These are phyloP conservation scores for Candida tallmaniae DNA, from an alignment of 805 yeast species.

Conservation along the genomic window DNA sequence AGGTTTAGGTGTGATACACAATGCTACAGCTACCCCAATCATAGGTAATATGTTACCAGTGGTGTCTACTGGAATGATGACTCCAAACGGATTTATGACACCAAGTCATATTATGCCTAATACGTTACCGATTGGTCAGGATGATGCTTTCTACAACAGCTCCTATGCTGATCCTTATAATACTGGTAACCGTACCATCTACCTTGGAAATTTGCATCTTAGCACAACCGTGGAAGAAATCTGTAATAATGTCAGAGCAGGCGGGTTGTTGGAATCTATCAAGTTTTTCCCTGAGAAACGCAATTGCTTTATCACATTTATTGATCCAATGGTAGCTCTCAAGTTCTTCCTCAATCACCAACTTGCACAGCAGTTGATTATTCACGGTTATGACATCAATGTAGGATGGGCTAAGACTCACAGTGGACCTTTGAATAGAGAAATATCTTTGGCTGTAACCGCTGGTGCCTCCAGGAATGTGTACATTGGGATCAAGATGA, in stretches of 20 bases:
- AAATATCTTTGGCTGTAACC: constrained; percentile 58
- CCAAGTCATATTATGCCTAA: neutral
- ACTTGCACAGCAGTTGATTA: constrained; percentile 49
- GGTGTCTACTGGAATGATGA: neutral
- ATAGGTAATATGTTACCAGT: too few species aligned
- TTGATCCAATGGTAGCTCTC: constrained; percentile 60
- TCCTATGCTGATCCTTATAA: constrained; percentile 27
- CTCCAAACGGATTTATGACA: neutral
- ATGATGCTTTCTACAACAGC: constrained; percentile 2
- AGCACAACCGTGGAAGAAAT: constrained; percentile 66
- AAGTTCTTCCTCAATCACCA: constrained; percentile 60
- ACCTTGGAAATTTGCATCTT: constrained; percentile 62
- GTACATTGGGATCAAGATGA: constrained; percentile 53
- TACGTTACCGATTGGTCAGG: neutral
- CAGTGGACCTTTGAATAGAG: constrained; percentile 56
- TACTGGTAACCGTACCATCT: constrained; percentile 61
- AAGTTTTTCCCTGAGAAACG: constrained; percentile 48
- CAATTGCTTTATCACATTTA: constrained; percentile 66
- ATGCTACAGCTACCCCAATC: neutral
- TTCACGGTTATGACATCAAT: constrained; percentile 58
- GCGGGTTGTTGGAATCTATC: constrained; percentile 66
- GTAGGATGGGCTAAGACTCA: constrained; percentile 71
- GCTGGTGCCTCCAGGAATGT: constrained; percentile 76
- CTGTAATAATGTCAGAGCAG: constrained; percentile 67
- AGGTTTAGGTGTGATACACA: neutral